Evolutionary conservation across 148 eudicot genomes (phyloP), one percentile per base, ranked within the genome.

Genomic region (Silene uniflora): DNA sequence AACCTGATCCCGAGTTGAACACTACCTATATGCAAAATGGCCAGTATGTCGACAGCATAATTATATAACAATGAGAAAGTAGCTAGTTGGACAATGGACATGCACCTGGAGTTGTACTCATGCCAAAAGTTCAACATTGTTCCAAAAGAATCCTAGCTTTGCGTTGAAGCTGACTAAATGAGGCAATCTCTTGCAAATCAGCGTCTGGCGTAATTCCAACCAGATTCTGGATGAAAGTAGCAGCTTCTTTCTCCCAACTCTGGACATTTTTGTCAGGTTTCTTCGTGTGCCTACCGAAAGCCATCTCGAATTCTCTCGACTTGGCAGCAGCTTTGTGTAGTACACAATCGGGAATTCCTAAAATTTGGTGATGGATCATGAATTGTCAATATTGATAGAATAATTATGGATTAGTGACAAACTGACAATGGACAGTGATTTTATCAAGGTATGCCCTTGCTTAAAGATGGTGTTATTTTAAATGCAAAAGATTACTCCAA

Each of bases 281-380:
- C 73, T 74, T 73, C 55, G 77, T 77, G 49, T 76, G 73, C 73
- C 72, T 79, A 23, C 96, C 96, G 74, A 88, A 92, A 63, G 56
- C 83, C 65, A 75, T 87, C 83, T 95, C 99, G 79, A 95, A 92
- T 75, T 92, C 99, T 75, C 76, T 82, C 8, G 99, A 95, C 84
- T 90, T 95, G 35, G 82, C 79, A 49, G 91, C 89, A 76, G 99
- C 99, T 75, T 75, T 87, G 24, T 39, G 78, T 56, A 95, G 91
- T 76, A 95, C 85, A 58, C 84, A 61, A 69, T 89, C 91, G 1
- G 99, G 99, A 77, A 95, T 87, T 64, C 99, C 99, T 95, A 87
- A 49, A 81, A 85, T 39, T 55, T 39, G 47, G 59, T 67, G 63
- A 29, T 44, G 67, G 56, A 73, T 64, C 29, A 62, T 10, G 29